A percentile compares a stretch with the other conserved stretches of the same genome.
Conservation (phyloP, 2,329 filamentous ascomycete genomes). For the Thelonectria blattea region DNA sequence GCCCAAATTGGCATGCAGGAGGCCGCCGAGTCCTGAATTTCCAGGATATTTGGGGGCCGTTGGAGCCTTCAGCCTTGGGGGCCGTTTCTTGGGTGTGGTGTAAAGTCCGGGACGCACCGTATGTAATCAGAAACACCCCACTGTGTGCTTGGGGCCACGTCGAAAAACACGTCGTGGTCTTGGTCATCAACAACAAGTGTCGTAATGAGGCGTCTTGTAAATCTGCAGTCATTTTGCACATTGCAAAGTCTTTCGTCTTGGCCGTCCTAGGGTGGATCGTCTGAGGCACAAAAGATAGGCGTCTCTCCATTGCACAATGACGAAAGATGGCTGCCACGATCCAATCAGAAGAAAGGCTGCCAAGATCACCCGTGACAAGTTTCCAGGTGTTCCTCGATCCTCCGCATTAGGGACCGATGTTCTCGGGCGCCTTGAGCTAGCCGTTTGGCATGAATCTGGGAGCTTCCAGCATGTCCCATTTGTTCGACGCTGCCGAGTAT, state of each 20-base stretch:
- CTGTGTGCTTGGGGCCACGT: neutral
- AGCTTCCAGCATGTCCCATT: constrained; percentile 1
- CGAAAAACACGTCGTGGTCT: neutral
- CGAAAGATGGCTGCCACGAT: constrained; percentile 13
- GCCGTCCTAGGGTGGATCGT: neutral
- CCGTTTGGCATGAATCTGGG: neutral
- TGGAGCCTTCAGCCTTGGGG: constrained; percentile 3
- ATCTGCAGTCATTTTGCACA: neutral
- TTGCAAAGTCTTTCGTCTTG: constrained; percentile 9
- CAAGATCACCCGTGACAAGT: neutral
- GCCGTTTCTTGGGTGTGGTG: constrained; percentile 1
- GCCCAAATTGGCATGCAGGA: constrained; percentile 1
- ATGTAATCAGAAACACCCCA: neutral
- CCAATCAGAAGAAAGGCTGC: constrained; percentile 15
- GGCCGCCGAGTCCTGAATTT: constrained; percentile 15
- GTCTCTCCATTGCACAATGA: constrained; percentile 1
- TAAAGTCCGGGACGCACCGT: neutral
- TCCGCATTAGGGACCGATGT: constrained; percentile 8
- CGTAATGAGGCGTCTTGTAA: neutral
- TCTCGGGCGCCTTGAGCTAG: neutral
- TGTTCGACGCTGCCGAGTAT: neutral
- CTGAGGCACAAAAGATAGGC: neutral
- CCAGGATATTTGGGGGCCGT: constrained; percentile 11
- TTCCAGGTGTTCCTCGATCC: neutral
- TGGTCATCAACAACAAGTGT: constrained; percentile 1